Evolutionary conservation across 306 rosid genomes (phyloP), one percentile per base, ranked within the genome.

Genomic region (Cicer pinnatifidum): DNA sequence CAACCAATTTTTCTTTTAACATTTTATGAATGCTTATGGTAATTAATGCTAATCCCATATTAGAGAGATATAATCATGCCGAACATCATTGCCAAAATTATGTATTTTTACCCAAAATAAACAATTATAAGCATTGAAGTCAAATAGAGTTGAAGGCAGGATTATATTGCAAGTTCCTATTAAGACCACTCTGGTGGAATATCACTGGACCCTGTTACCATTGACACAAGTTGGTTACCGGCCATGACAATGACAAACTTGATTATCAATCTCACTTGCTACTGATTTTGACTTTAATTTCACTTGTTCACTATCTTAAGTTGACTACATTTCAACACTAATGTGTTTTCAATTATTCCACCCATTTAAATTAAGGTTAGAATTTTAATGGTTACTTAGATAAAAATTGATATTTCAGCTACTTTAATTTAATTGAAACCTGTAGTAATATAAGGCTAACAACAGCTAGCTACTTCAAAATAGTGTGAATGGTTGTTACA

Each of bases 181-280:
- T 82, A 72, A 73, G 79, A 61, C 63, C 84, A 86, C 88, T 80
- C 63, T 68, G 81, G 75, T 63, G 44, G 47, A 58, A 79, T 59
- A 52, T 85, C 78, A 85, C 77, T 70, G 84, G 82, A 62, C 51
- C 75, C 53, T 75, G 72, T 59, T 41, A 75, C 83, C 78, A 76
- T 73, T 51, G 69, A 82, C 72, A 57, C 82, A 60, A 79, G 51
- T 82, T 68, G 64, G 43, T 58, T 70, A 73, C 89, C 85, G 87
- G 66, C 84, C 84, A 86, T 75, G 87, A 86, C 44, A 67, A 35
- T 78, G 87, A 84, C 82, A 60, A n/a, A 38, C 2, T 77, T 70
- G 40, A 71, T 60, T 8, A 79, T 71, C 76, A 79, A 46, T 80
- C 67, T 78, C 81, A 72, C 77, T 75, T 76, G 17, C 59, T 17